Base-by-base conservation (phyloP, 441 rosid species). In the Pelargonium myrrhifolium region DNA sequence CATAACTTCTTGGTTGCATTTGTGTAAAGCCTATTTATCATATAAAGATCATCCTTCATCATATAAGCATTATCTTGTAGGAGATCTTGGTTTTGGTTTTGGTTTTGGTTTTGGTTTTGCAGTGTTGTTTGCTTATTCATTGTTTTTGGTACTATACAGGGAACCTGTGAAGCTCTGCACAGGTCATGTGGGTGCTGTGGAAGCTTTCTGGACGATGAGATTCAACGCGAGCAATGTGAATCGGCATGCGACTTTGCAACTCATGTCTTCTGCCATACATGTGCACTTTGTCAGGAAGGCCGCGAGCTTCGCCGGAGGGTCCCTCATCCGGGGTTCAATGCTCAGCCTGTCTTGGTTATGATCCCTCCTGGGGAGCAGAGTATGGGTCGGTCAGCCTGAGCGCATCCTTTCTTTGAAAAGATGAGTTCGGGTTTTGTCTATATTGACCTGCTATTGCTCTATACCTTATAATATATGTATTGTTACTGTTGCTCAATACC, bases 211-310 rank as follows among this genome's bases (percentile, higher is more conserved):
- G 93, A 91, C 71, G 88, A 89, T 24, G 90, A 88, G 65, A 4
- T 83, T 78, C 95, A 86, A 67, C 92, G 81, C 15, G 96, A 92
- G 75, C 89, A 77, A 15, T 85, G 91, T 2, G 99, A 94, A 70
- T 68, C 94, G 0, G 76, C 88, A 18, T 92, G 97, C 62, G 98
- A 94, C 78, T 71, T 86, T 71, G 87, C 83, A 28, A 86, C 93
- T 1, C 96, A 92, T 67, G 77, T 88, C 24, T 85, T 85, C 73
- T 94, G 98, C 74, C 96, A 92, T 73, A 24, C 71, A 11, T 89
- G 98, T 67, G 96, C 99, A 22, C 90, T 94, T 72, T 90, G 98
- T 79, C 99, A 92, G 84, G 98, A 92, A 84, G 97, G 97, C 1
- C 98, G 94, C 5, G 97, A 89, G 86, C 73, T 94, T 17, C 98